phyloP scores from a whole-genome alignment of 805 yeast genomes.

The Jamesozyma jinghongensis region DNA sequence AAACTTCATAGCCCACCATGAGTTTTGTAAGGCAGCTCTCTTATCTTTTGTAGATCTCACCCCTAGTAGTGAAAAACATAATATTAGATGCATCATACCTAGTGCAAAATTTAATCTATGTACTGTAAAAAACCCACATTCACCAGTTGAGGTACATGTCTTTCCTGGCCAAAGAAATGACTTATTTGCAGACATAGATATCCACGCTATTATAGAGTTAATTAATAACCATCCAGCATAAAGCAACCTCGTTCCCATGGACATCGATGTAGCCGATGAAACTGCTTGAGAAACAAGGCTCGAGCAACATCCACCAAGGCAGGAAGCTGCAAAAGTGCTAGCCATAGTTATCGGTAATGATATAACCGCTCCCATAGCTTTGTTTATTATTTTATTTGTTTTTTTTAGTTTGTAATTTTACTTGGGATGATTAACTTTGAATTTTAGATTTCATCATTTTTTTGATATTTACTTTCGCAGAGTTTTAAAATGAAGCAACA shows the following conservation, averaged over 20 bases:
- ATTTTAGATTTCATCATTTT: too few relatives aligned
- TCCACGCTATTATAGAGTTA: conserved; percentile 84
- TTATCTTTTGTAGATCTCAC: conserved; percentile 72
- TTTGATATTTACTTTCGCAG: too few relatives aligned
- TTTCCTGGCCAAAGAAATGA: conserved; percentile 64
- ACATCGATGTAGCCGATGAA: conserved; percentile 50
- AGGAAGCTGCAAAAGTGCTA: conserved; percentile 59
- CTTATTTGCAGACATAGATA: conserved; percentile 70
- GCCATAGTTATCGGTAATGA: conserved; percentile 63
- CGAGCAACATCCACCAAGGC: conserved; percentile 74
- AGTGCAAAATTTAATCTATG: conserved; percentile 84
- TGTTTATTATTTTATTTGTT: not conserved
- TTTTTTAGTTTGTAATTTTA: not conserved
- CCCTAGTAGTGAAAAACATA: conserved; percentile 60
- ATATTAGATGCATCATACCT: conserved; percentile 63
- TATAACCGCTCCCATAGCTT: conserved; percentile 54
- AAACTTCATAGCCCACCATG: conserved; percentile 79
- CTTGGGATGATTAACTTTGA: not conserved
- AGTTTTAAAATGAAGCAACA: too few relatives aligned
- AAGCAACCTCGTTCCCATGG: conserved; percentile 74
- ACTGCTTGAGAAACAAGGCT: conserved; percentile 50
- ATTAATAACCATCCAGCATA: conserved; percentile 72
- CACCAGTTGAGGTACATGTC: conserved; percentile 72
- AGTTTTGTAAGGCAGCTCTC: conserved; percentile 78
- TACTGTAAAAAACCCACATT: conserved; percentile 92